Percentiles rank a stretch among this genome's conserved stretches.
These are phyloP conservation scores for Daedaleopsis nitida DNA, from an alignment of 768 basidiomycete species.

Conservation along the genomic window DNA sequence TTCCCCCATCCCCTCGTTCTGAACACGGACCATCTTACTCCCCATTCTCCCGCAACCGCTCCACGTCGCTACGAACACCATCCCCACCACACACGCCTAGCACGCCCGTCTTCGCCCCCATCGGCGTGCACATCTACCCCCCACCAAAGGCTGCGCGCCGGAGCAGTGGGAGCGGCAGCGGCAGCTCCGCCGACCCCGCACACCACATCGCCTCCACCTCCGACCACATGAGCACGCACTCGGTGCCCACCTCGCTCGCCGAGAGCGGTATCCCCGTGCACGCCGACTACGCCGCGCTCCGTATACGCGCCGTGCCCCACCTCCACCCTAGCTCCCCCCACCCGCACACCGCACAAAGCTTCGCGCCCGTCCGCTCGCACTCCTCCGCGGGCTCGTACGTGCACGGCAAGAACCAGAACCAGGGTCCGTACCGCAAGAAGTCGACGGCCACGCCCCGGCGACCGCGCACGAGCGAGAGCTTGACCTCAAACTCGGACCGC, in stretches of 20 bases:
- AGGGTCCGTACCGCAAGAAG: not conserved
- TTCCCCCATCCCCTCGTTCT: not conserved
- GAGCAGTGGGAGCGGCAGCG: not conserved
- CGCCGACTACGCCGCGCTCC: not conserved
- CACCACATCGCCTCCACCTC: not conserved
- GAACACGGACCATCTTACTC: not conserved
- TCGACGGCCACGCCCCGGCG: not conserved
- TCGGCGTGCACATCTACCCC: constrained; percentile 2
- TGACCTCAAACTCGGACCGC: not conserved
- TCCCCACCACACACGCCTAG: not conserved
- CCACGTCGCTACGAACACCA: not conserved
- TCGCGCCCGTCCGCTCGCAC: not conserved
- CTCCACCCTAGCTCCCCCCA: not conserved
- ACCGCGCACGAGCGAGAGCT: not conserved
- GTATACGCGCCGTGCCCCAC: not conserved
- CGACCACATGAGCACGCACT: not conserved
- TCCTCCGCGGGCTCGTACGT: not conserved
- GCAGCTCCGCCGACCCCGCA: not conserved
- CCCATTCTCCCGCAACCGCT: not conserved
- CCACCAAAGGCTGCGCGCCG: constrained; percentile 8
- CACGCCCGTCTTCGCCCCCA: not conserved
- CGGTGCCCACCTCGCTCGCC: not conserved
- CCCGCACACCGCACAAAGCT: not conserved
- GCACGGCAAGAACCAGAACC: not conserved
- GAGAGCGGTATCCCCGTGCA: not conserved